phyloP scores from a whole-genome alignment of 2,329 filamentous ascomycete species.

The Cordyceps fumosorosea region DNA sequence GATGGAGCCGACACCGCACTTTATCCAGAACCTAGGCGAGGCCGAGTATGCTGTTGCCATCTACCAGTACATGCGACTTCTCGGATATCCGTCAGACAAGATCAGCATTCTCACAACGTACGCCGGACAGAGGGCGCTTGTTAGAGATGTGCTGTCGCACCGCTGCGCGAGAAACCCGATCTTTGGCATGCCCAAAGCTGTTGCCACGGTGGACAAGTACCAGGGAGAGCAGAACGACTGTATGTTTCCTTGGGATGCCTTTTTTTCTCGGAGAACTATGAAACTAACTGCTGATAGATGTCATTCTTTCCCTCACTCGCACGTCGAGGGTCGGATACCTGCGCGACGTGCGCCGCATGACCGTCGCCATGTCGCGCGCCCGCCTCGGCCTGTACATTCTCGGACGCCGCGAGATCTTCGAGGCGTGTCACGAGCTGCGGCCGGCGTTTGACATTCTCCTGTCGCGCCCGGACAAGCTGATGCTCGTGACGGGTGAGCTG shows the following conservation, averaged over 20 bases:
- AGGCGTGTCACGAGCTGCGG: slow-evolving; percentile 78
- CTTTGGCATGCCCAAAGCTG: slow-evolving; percentile 82
- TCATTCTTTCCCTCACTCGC: slow-evolving; percentile 87
- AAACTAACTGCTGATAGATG: slow-evolving; percentile 49
- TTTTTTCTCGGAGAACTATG: neutral
- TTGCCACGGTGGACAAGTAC: slow-evolving; percentile 96
- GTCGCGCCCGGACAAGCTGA: slow-evolving; percentile 71
- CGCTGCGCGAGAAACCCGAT: slow-evolving; percentile 76
- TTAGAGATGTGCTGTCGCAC: slow-evolving; percentile 78
- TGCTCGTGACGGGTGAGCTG: slow-evolving; percentile 78
- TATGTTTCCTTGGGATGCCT: slow-evolving; percentile 41
- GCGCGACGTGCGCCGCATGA: slow-evolving; percentile 85
- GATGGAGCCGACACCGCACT: slow-evolving; percentile 84
- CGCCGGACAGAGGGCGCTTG: slow-evolving; percentile 81
- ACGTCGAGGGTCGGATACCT: slow-evolving; percentile 88
- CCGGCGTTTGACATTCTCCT: slow-evolving; percentile 78
- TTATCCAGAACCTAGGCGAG: slow-evolving; percentile 93
- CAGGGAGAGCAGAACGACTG: slow-evolving; percentile 99
- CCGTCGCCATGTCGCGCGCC: slow-evolving; percentile 88
- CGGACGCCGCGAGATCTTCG: slow-evolving; percentile 81
- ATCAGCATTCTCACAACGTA: slow-evolving; percentile 93
- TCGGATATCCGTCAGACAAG: slow-evolving; percentile 77
- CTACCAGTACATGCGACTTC: slow-evolving; percentile 93
- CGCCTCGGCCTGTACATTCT: slow-evolving; percentile 88
- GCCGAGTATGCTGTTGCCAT: slow-evolving; percentile 95